phyloP scores from a whole-genome alignment of 2,329 filamentous ascomycete genomes.

The Cryphonectria carpinicola region DNA sequence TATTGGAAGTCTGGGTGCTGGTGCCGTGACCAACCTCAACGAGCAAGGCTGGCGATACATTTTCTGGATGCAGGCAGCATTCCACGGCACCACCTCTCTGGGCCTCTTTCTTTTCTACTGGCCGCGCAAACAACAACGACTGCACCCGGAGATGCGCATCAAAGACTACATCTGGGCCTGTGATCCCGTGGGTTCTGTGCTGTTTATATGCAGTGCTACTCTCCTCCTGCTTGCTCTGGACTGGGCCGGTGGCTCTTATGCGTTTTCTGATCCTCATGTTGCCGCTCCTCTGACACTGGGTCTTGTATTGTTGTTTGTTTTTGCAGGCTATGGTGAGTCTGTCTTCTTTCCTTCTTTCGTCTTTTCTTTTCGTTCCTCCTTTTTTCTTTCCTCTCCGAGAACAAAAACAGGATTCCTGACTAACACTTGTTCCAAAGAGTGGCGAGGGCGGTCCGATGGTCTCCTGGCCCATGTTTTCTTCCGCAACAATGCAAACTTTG shows the following conservation, averaged over 20 bases:
- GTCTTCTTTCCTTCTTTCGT: not conserved
- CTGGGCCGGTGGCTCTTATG: conserved; percentile 49
- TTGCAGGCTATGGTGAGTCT: conserved; percentile 45
- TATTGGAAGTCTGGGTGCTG: conserved; percentile 53
- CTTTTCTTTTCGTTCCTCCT: not conserved
- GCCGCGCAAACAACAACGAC: conserved; percentile 43
- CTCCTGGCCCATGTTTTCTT: conserved; percentile 62
- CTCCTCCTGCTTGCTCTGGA: conserved; percentile 50
- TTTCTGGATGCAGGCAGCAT: conserved; percentile 62
- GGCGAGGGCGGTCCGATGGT: conserved; percentile 58
- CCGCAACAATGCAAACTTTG: conserved; percentile 56
- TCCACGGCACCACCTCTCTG: conserved; percentile 52
- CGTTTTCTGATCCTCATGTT: conserved; percentile 45
- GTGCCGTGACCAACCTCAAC: conserved; percentile 53
- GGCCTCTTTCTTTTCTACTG: conserved; percentile 54
- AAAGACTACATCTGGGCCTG: conserved; percentile 49
- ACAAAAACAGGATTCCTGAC: not conserved
- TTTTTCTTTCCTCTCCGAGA: not conserved
- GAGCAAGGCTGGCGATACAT: conserved; percentile 57
- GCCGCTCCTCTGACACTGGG: conserved; percentile 47
- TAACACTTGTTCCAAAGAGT: conserved; percentile 45
- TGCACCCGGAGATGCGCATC: conserved; percentile 44
- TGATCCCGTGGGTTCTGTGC: conserved; percentile 50
- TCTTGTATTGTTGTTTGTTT: conserved; percentile 44
- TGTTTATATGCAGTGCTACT: conserved; percentile 49